Evolutionary conservation across 768 basidiomycete species (phyloP).

Genomic region (Pleurotus cornucopiae): DNA sequence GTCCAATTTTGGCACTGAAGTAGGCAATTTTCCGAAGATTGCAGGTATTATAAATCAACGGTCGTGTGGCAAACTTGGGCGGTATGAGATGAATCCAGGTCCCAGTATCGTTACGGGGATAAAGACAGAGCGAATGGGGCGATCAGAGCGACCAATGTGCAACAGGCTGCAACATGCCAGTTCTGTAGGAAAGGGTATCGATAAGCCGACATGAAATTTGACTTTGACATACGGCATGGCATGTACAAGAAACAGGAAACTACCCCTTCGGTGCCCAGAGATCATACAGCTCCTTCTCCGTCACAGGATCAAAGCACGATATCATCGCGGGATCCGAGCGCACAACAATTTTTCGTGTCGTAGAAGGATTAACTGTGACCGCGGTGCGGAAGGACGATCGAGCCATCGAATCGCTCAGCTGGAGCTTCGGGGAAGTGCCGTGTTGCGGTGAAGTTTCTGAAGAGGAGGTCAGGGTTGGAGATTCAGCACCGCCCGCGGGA

Average conservation of each 20-base stretch:
- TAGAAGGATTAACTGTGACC: constrained; percentile 1
- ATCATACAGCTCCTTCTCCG: constrained; percentile 73
- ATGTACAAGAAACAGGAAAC: background rate
- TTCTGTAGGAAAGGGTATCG: too few species aligned
- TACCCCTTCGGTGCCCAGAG: constrained; percentile 63
- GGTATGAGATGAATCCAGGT: too few species aligned
- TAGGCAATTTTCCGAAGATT: too few species aligned
- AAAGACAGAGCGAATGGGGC: too few species aligned
- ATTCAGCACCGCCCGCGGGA: constrained; percentile 14
- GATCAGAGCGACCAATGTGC: too few species aligned
- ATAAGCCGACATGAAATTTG: too few species aligned
- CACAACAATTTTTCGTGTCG: constrained; percentile 37
- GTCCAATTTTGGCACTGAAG: too few species aligned
- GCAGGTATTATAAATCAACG: too few species aligned
- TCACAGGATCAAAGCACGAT: constrained; percentile 66
- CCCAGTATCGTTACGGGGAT: too few species aligned
- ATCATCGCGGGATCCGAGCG: constrained; percentile 63
- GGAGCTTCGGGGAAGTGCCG: constrained; percentile 7
- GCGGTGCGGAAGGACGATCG: constrained; percentile 27
- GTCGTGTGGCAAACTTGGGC: too few species aligned
- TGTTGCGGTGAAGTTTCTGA: constrained; percentile 27
- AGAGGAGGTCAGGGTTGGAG: constrained; percentile 27
- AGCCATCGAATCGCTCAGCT: constrained; percentile 20
- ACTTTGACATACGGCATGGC: too few species aligned
- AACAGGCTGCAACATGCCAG: too few species aligned